Conservation (phyloP, 2,329 filamentous ascomycete species). For the Fusarium buxicola region DNA sequence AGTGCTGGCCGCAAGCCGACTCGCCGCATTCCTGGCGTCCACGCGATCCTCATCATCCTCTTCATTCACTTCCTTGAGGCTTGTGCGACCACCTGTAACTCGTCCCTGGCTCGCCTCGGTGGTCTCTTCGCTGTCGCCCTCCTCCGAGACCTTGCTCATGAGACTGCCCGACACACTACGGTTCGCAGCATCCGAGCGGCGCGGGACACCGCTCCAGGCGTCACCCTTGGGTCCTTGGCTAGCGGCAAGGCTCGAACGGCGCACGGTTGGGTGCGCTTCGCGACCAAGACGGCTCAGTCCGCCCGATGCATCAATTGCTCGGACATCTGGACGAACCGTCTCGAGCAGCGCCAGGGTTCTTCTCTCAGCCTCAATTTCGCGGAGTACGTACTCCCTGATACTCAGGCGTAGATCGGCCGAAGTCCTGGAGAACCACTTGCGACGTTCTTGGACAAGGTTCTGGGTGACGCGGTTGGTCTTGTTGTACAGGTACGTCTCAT, state of each 20-base stretch:
- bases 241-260: conserved; percentile 82
- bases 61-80: conserved; percentile 72
- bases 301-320: conserved; percentile 90
- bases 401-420: conserved; percentile 83
- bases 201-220: conserved; percentile 94
- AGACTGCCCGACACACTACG: conserved; percentile 82
- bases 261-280: conserved; percentile 81
- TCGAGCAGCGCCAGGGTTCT: conserved; percentile 93
- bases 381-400: conserved; percentile 91
- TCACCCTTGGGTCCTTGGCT: conserved; percentile 98
- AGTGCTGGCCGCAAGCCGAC: conserved; percentile 91
- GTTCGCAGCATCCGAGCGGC: conserved; percentile 81
- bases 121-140: conserved; percentile 63
- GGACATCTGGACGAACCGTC: conserved; percentile 90
- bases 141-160: conserved; percentile 72
- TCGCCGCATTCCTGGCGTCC: conserved; percentile 95
- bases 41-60: conserved; percentile 94
- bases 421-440: conserved; percentile 90
- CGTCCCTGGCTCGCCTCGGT: conserved; percentile 52
- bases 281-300: conserved; percentile 90
- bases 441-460: conserved; percentile 88
- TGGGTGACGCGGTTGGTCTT: conserved; percentile 91
- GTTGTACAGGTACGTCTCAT: conserved; percentile 83
- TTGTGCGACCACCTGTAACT: conserved; percentile 55
- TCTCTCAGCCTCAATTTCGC: conserved; percentile 95